phyloP scores from a whole-genome alignment of 2,329 filamentous ascomycete species.

The Immersiporthe knoxdaviesiana region DNA sequence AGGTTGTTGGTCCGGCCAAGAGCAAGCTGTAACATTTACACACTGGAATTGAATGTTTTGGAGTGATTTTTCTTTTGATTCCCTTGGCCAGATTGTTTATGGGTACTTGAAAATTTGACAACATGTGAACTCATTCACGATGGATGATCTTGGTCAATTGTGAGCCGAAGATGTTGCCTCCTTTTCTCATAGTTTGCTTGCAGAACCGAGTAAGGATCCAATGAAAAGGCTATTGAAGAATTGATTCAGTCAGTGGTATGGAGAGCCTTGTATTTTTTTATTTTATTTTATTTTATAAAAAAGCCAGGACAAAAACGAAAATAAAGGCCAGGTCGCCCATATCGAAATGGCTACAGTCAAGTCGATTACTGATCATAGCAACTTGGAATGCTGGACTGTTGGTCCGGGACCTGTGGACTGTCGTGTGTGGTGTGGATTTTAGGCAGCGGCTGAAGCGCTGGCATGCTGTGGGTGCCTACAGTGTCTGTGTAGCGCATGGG shows the following conservation, averaged over 20 bases:
- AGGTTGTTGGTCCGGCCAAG: conserved; percentile 58
- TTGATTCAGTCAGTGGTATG: not conserved
- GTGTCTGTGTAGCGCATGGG: not conserved
- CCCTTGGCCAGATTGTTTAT: not conserved
- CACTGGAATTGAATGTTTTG: too few relatives aligned
- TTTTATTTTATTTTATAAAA: too few relatives aligned
- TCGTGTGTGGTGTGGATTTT: not conserved
- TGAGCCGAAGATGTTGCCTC: not conserved
- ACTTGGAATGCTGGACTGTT: not conserved
- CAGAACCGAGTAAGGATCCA: not conserved
- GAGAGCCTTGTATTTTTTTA: not conserved
- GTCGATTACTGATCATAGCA: not conserved
- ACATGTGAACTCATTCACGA: too few relatives aligned
- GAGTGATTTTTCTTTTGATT: not conserved
- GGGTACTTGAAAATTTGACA: not conserved
- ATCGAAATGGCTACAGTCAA: not conserved
- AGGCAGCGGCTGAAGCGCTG: not conserved
- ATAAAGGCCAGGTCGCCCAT: not conserved
- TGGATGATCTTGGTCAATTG: too few relatives aligned
- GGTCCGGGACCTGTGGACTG: not conserved
- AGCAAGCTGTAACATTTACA: conserved; percentile 65
- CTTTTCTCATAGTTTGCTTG: not conserved
- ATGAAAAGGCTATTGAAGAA: not conserved
- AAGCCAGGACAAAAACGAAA: not conserved
- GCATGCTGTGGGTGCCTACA: not conserved